Conservation (phyloP, 2,329 filamentous ascomycete species). For the Aotearoamyces nothofagi region DNA sequence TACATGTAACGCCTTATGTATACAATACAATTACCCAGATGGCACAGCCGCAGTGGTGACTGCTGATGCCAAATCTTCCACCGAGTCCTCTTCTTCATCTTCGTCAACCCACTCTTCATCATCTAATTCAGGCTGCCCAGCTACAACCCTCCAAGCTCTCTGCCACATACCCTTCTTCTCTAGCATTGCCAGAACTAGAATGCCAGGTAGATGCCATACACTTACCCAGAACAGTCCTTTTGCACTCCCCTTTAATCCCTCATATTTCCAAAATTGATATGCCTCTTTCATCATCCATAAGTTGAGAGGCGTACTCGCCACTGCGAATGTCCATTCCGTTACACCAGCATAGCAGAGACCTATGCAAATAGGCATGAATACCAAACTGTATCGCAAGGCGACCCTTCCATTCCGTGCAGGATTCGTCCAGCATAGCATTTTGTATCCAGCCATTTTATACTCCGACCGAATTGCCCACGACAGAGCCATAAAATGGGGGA, state of each 20-base stretch:
- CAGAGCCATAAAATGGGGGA: slow-evolving; percentile 93
- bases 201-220: slow-evolving; percentile 84
- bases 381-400: slow-evolving; percentile 70
- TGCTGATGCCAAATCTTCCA: too few species aligned
- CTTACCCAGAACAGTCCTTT: slow-evolving; percentile 90
- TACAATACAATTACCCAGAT: too few species aligned
- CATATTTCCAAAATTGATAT: slow-evolving; percentile 61
- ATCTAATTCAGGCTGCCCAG: slow-evolving; percentile 41
- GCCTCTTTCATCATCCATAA: slow-evolving; percentile 73
- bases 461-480: slow-evolving; percentile 82
- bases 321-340: slow-evolving; percentile 74
- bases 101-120: slow-evolving; percentile 42
- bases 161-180: slow-evolving; percentile 92
- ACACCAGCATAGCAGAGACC: slow-evolving; percentile 66
- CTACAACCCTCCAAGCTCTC: slow-evolving; percentile 57
- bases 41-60: too few species aligned
- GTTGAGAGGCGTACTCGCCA: slow-evolving; percentile 70
- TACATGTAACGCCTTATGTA: too few species aligned
- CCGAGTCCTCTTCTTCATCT: too few species aligned
- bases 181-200: slow-evolving; percentile 78
- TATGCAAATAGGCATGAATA: slow-evolving; percentile 76
- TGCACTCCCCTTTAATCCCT: slow-evolving; percentile 68
- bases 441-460: slow-evolving; percentile 56
- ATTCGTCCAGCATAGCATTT: slow-evolving; percentile 76
- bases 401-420: slow-evolving; percentile 75